Base-by-base conservation (phyloP, 768 basidiomycete species). In the Vararia minispora region DNA sequence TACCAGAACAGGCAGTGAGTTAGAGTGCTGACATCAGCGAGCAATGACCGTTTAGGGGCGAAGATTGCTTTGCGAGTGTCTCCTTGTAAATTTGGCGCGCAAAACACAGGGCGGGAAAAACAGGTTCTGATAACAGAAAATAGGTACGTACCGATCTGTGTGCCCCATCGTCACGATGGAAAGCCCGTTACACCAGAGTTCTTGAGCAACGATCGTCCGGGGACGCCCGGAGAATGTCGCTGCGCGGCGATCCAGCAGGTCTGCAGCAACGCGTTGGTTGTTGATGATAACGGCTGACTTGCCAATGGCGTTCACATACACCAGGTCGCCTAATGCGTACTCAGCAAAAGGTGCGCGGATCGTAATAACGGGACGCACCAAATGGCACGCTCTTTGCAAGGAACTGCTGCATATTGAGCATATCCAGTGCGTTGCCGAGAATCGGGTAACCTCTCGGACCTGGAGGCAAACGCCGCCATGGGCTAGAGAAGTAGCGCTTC, bases 391-490 rank as follows among this genome's bases (percentile, higher is more conserved):
- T 21, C 33, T 22, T 20, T 13, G 9, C 5, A 11, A 13, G 20
- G 20, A 17, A 53, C 11, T 44, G 46, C 14, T 44, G 38, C 18
- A 30, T 28, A 6, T 40, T 24, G 4, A 46, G 37, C 33, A 46
- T 23, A 0, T 45, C 20, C 10, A 46, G 38, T n/a, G 36, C 34
- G 13, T 44, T 46, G 1, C 45, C 45, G 12, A 46, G 1, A 14
- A 44, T 28, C 22, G 45, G 45, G 11, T 44, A 9, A 21, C 45
- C 45, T 17, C n/a, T 34, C 31, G 45, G 45, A 1, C 45, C 45
- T 0, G 45, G 45, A 11, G 45, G 45, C 8, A 44, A 30, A 23
- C 40, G 39, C 6, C 45, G 45, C 45, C 45, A 46, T 40, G 45
- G 45, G 26, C 45, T 46, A 24, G 26, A 37, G n/a, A 44, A n/a